phyloP scores from a whole-genome alignment of 108 stramenopile species.

The Nitzschia sp. region DNA sequence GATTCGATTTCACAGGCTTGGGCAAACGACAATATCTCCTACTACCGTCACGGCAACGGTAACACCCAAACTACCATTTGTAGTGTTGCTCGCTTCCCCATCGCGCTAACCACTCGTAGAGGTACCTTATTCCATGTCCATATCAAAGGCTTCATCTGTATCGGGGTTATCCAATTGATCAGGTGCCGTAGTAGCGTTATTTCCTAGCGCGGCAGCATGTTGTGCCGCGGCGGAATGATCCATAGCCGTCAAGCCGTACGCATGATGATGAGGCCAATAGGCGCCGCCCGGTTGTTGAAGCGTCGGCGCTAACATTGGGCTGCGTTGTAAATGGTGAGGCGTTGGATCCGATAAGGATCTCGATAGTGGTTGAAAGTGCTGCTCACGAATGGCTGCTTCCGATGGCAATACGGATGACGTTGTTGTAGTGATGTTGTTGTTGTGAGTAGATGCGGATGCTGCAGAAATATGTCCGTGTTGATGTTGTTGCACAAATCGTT shows the following conservation, averaged over 20 bases:
- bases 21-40: too few relatives aligned
- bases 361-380: constrained; percentile 22
- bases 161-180: constrained; percentile 18
- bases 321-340: constrained; percentile 6
- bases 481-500: constrained; percentile 10
- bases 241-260: background rate
- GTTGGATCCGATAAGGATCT: constrained; percentile 39
- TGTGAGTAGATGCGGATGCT: background rate
- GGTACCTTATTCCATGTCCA: constrained; percentile 30
- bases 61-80: too few relatives aligned
- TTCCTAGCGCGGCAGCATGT: background rate
- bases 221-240: background rate
- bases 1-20: too few relatives aligned
- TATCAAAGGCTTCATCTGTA: constrained; percentile 37
- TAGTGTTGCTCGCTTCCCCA: too few relatives aligned
- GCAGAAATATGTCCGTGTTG: too few relatives aligned
- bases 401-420: background rate
- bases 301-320: constrained; percentile 9
- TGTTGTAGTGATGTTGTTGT: too few relatives aligned
- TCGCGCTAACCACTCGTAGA: too few relatives aligned
- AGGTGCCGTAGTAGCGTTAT: background rate
- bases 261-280: background rate
- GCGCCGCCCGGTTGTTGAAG: constrained; percentile 15
- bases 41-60: too few relatives aligned
- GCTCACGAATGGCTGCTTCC: background rate